phyloP scores from a whole-genome alignment of 192 early-diverging fungal genomes.

The Fimicolochytrium jonesii region DNA sequence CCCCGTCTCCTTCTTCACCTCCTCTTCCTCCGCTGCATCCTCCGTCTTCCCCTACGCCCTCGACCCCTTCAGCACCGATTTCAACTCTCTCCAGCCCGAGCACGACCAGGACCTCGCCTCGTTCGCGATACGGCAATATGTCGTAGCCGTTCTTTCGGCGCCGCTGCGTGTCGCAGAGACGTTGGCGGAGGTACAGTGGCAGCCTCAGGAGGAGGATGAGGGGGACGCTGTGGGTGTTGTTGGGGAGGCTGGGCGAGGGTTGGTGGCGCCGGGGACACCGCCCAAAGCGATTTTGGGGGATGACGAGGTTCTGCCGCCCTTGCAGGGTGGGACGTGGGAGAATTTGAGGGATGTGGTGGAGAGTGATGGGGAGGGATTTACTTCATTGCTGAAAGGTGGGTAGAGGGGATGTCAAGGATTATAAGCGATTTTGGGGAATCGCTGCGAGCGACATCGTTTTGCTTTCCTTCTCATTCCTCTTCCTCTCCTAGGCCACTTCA shows the following conservation, averaged over 20 bases:
- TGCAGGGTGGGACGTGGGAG: constrained; percentile 35
- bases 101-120: constrained; percentile 27
- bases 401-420: no score
- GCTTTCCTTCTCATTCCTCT: constrained; percentile 5
- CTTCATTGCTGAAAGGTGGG: constrained; percentile 37
- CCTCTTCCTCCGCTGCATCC: not conserved
- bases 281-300: not conserved
- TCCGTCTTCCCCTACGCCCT: constrained; percentile 4
- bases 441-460: no score
- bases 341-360: constrained; percentile 38
- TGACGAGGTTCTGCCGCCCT: constrained; percentile 8
- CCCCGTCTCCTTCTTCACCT: constrained; percentile 16
- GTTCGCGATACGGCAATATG: constrained; percentile 31
- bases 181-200: constrained; percentile 41
- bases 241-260: constrained; percentile 20
- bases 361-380: constrained; percentile 28
- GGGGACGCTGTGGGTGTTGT: constrained; percentile 38
- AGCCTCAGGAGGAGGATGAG: constrained; percentile 13
- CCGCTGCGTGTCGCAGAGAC: constrained; percentile 51
- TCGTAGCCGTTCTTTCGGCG: constrained; percentile 34
- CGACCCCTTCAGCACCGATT: not conserved
- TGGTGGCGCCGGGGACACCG: not conserved
- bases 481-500: constrained; percentile 59
- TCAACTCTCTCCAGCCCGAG: not conserved
- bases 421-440: no score